Evolutionary conservation across 495 filamentous ascomycete species (phyloP), one percentile per base, ranked within the genome.

Genomic region (Wilcoxina mikolae): DNA sequence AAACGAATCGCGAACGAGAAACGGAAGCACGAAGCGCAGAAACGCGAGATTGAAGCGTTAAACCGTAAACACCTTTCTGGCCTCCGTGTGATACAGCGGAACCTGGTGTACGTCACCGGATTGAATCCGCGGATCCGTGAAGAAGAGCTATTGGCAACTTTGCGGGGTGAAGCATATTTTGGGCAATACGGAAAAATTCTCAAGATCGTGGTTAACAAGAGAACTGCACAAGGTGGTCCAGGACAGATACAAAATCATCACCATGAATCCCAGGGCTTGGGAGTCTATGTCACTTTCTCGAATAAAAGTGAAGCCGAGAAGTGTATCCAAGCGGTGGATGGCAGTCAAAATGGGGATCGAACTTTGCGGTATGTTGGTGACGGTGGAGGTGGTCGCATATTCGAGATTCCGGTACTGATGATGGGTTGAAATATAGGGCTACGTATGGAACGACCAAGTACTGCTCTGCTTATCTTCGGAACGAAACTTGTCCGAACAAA

Each of bases 361-460:
- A 75, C 84, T 27, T 70, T 99, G 25, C 77, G 79, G 79, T 80
- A 68, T 49, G 64, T 59, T 42, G 17, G 22, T 7, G 31, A 35
- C 15, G 31, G 31, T 35, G 31, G 31, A 7, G 11, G n/a, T 46
- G 22, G 43, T 24, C 15, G 43, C 11, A 46, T 18, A 24, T 17
- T 11, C 11, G 23, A 46, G 11, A 20, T 11, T 18, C 15, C 10
- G n/a, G 23, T 24, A 3, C 15, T 18, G 11, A 12, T 46, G 43
- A 46, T 20, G 15, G 11, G 43, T 17, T 3, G 29, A 55, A 49
- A 23, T n/a, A 38, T 49, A 82, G 90, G 64, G 93, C 93, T 3
- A 93, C 96, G 68, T 85, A 93, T 51, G 93, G 93, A 20, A 99
- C 93, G 5, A 99, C 93, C 2, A 99, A 99, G 68, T 99, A 99